Base-by-base conservation (phyloP, 768 basidiomycete genomes). In the Serendipita sp. region DNA sequence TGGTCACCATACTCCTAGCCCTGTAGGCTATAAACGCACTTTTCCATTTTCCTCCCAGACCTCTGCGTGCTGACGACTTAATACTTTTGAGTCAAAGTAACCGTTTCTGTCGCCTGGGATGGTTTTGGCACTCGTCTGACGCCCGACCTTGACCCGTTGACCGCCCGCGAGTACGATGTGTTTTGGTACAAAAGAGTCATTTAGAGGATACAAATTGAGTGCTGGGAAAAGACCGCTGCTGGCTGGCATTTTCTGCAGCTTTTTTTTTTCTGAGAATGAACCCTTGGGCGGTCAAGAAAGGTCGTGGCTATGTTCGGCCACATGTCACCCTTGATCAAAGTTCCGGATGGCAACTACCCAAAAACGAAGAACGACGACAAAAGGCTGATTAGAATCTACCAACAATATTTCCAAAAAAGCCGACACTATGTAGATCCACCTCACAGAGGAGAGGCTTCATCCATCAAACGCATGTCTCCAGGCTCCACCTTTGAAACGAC, bases 41-140 rank as follows among this genome's bases (percentile, higher is more conserved):
- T 95, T 95, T 52, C 83, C 84, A 47, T 75, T 78, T 67, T 95
- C 91, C 76, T 91, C 75, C 93, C 95, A 99, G n/a, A 99, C 89
- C 76, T 98, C 95, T 13, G 95, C 95, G 72, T 98, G 95, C 77
- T 90, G 88, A 69, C 95, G 79, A 69, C 89, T 91, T 67, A 99
- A 79, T 5, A 98, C 86, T 73, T 98, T 97, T 28, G 86, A 89
- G 77, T 98, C 95, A 73, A 99, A 97, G 77, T 89, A 99, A 8
- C 93, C 95, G 72, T 99, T 97, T 71, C 88, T 80, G 72, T 95
- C 91, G 3, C 76, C 77, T 1, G 95, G 95, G 35, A 90, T 84
- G 0, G 93, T 96, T 80, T 96, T 96, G 65, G 86, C 85, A 74
- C 93, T 96, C 15, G 93, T 98, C 76, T 97, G 94, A 65, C 95